A percentile compares a stretch with the other conserved stretches of the same genome.
phyloP scores from a whole-genome alignment of 2,329 filamentous ascomycete species.

The Colletotrichum sp. region DNA sequence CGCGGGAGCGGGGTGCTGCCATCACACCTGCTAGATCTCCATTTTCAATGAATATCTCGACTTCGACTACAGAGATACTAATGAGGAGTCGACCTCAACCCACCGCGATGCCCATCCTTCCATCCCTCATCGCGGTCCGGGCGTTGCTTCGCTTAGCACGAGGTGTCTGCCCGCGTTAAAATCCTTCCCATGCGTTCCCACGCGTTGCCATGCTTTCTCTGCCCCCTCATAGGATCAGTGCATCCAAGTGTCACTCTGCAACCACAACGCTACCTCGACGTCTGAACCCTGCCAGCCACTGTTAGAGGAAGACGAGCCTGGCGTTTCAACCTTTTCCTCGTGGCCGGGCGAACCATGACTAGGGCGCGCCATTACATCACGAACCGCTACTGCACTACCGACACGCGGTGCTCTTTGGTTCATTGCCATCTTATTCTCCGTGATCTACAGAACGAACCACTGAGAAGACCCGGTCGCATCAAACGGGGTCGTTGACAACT shows the following conservation, averaged over 20 bases:
- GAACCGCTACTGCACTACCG: neutral
- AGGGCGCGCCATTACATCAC: neutral
- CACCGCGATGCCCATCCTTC: neutral
- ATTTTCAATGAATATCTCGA: neutral
- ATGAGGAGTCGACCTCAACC: neutral
- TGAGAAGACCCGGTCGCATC: neutral
- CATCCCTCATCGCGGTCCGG: neutral
- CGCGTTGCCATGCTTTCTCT: neutral
- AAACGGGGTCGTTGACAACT: neutral
- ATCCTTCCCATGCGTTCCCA: neutral
- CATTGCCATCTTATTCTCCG: neutral
- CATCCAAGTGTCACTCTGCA: neutral
- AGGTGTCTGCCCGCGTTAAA: neutral
- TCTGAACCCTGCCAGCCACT: conserved; percentile 14
- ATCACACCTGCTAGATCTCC: neutral
- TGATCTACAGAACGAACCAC: neutral
- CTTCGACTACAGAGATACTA: neutral
- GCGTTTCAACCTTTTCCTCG: conserved; percentile 5
- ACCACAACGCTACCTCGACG: neutral
- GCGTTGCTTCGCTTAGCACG: neutral
- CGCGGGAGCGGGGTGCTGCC: neutral
- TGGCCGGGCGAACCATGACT: conserved; percentile 1
- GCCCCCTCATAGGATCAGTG: neutral
- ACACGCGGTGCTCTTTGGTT: neutral
- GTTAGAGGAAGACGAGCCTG: conserved; percentile 15